These are phyloP conservation scores for Pythium sukuiense DNA, from an alignment of 352 stramenopile species.

Conservation along the genomic window DNA sequence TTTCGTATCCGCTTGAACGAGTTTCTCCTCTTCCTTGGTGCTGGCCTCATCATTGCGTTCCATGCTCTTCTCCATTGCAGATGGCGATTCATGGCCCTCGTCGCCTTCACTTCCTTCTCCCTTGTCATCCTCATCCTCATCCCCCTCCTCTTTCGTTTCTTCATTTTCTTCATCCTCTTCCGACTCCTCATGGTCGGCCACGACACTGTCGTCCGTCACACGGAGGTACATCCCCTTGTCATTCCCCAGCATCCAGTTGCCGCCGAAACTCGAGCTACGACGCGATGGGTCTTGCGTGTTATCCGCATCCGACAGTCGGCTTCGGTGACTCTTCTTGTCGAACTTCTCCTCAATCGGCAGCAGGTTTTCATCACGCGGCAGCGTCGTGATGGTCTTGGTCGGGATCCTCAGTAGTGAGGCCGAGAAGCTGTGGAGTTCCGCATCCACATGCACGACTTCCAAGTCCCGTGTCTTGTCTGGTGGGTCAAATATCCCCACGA, in stretches of 20 bases:
- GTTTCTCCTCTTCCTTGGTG: slow-evolving; percentile 4
- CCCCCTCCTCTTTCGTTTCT: neutral
- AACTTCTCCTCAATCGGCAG: slow-evolving; percentile 43
- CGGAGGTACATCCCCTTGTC: slow-evolving; percentile 74
- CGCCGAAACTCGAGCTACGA: slow-evolving; percentile 42
- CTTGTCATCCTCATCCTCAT: slow-evolving; percentile 10
- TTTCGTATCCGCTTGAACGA: neutral
- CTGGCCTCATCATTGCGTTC: neutral
- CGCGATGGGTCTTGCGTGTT: slow-evolving; percentile 5
- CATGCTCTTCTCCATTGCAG: too few relatives aligned
- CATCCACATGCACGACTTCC: slow-evolving; percentile 56
- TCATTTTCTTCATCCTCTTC: slow-evolving; percentile 27
- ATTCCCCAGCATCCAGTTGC: slow-evolving; percentile 81
- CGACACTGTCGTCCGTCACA: slow-evolving; percentile 70
- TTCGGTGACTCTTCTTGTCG: slow-evolving; percentile 7
- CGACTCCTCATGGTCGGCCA: slow-evolving; percentile 51
- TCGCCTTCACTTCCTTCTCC: slow-evolving; percentile 2
- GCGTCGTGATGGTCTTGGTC: slow-evolving; percentile 75
- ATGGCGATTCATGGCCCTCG: neutral
- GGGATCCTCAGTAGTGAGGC: slow-evolving; percentile 66
- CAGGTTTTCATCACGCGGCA: slow-evolving; percentile 63
- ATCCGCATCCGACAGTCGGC: slow-evolving; percentile 14
- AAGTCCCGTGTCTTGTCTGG: slow-evolving; percentile 34
- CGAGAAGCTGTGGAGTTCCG: slow-evolving; percentile 64
- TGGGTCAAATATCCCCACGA: slow-evolving; percentile 52